These are phyloP conservation scores for Actinomortierella wolfii DNA, from an alignment of 371 early-diverging fungal genomes.

Conservation along the genomic window DNA sequence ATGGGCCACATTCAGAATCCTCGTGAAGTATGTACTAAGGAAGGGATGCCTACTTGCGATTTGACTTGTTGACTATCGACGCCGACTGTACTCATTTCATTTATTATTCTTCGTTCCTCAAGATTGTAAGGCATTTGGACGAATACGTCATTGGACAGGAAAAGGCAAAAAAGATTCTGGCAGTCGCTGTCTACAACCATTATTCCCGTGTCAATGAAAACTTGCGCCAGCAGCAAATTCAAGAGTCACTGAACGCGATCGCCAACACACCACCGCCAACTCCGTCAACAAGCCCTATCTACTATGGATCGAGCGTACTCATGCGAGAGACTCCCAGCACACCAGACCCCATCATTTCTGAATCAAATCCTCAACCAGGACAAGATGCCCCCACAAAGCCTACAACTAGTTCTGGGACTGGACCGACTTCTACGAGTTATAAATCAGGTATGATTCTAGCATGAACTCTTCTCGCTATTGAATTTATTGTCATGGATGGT, in stretches of 20 bases:
- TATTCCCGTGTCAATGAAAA: constrained; percentile 84
- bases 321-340: constrained; percentile 44
- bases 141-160: constrained; percentile 91
- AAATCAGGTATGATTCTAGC: too few species aligned
- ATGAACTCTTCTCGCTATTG: too few species aligned
- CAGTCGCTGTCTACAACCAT: constrained; percentile 90
- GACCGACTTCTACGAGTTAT: too few species aligned
- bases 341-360: constrained; percentile 37
- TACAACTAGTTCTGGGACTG: constrained; percentile 4
- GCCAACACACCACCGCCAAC: constrained; percentile 13
- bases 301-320: constrained; percentile 28
- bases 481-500: too few species aligned
- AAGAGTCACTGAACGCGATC: constrained; percentile 28
- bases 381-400: constrained; percentile 5
- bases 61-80: too few species aligned
- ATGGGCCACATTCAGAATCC: constrained; percentile 37
- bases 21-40: constrained; percentile 18
- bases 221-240: constrained; percentile 46
- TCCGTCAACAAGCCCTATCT: constrained; percentile 8
- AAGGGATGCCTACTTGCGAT: too few species aligned
- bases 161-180: constrained; percentile 78
- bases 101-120: constrained; percentile 1
- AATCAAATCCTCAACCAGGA: constrained; percentile 11
- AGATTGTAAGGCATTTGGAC: constrained; percentile 85
- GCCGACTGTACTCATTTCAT: too few species aligned